Percentiles rank a stretch among this genome's conserved stretches.
Conservation (phyloP, 352 stramenopile genomes). For the Phytophthora sp. region DNA sequence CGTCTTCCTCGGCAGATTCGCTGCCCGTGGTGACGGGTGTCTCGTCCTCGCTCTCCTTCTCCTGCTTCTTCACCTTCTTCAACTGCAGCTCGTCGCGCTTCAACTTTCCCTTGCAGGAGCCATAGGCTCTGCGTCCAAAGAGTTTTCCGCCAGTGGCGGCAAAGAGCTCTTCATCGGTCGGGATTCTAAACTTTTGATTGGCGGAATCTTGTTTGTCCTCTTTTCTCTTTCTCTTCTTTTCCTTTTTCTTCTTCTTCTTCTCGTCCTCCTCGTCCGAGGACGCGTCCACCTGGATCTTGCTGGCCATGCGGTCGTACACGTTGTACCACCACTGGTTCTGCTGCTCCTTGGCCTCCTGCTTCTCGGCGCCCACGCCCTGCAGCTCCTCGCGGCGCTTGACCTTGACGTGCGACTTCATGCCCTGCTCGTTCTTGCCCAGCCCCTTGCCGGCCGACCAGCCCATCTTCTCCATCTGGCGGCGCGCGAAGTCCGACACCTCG, state of each 20-base stretch:
- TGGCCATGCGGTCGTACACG: conserved; percentile 85
- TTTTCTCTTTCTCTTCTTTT: conserved; percentile 49
- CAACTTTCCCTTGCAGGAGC: conserved; percentile 87
- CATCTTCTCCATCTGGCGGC: conserved; percentile 94
- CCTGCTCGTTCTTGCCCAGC: conserved; percentile 95
- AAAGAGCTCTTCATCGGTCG: conserved; percentile 97
- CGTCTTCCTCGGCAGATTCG: conserved; percentile 23
- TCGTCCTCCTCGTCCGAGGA: conserved; percentile 60
- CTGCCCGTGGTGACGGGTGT: conserved; percentile 12
- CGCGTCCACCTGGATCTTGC: conserved; percentile 85
- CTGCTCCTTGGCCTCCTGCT: conserved; percentile 66
- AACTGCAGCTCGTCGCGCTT: conserved; percentile 76
- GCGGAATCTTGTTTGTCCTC: conserved; percentile 39
- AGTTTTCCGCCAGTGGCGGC: conserved; percentile 94
- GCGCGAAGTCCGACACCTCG: conserved; percentile 79
- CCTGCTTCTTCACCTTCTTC: conserved; percentile 40
- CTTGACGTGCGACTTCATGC: conserved; percentile 93
- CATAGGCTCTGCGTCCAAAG: conserved; percentile 95
- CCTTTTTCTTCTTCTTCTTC: conserved; percentile 52
- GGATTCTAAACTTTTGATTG: conserved; percentile 62
- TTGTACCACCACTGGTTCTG: conserved; percentile 91
- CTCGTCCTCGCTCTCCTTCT: conserved; percentile 27
- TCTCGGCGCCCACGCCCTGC: conserved; percentile 90
- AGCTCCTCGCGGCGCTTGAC: conserved; percentile 95
- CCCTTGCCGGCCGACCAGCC: conserved; percentile 96